Base-by-base conservation (phyloP, 352 stramenopile species). In the Globisporangium paroecandrum region DNA sequence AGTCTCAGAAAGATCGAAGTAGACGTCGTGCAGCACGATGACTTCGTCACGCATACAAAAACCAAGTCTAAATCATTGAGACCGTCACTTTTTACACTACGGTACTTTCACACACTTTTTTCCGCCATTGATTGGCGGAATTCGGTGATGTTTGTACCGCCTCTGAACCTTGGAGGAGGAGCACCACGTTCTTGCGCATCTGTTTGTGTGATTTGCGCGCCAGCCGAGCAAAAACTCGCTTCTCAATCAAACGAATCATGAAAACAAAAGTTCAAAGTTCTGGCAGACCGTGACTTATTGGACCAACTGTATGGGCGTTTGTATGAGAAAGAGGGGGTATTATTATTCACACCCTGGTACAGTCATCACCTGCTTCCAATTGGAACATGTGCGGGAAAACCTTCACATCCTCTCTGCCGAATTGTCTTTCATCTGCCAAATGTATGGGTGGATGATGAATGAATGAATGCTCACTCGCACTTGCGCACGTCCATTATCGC, bases 91-190 rank as follows among this genome's bases (percentile, higher is more conserved):
- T 32, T 56, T 56, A 56, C 49, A 56, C 49, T 56, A 56, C 49
- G 49, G 49, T 56, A 56, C 49, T 56, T 56, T 56, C 22, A 56
- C 49, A 34, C 49, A 56, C 8, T 32, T 56, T 56, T 56, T 56
- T 56, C 22, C 49, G 49, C 49, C 49, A 56, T 32, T 56, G 49
- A 56, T 56, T 56, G 49, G 49, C 22, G 49, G 49, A 56, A 56
- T 56, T 34, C 49, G 49, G 49, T 56, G 49, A 56, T 56, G 49
- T 56, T 34, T 56, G n/a, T 56, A 56, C 49, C 49, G 22, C 22
- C 49, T 56, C 49, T 56, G 49, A 56, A 56, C 49, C 49, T 56
- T 56, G 49, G 51, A 57, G 51, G 51, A 57, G 24, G 51, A 57
- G 10, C 51, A 57, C 51, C 51, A 36, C 51, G 10, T 57, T 57